These are phyloP conservation scores for Kentomonas sorsogonicus DNA, from an alignment of 208 protist genomes.

Conservation along the genomic window DNA sequence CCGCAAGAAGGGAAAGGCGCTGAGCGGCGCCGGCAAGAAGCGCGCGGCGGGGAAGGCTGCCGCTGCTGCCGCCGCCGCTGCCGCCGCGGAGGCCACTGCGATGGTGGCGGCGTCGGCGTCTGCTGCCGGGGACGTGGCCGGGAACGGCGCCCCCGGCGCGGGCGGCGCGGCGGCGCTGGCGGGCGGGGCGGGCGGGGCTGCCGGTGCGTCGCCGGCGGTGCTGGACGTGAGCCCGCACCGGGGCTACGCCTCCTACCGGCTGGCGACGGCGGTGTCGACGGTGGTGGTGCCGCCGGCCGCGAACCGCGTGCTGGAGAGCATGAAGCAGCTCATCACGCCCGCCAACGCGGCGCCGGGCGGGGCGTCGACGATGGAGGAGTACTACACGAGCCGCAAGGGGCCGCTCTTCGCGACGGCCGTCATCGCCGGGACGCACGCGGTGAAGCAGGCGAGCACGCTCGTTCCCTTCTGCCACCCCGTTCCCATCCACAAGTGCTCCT, in stretches of 20 bases:
- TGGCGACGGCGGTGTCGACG: slow-evolving; percentile 79
- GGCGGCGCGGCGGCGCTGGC: not conserved
- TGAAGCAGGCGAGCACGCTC: slow-evolving; percentile 88
- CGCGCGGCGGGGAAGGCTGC: not conserved
- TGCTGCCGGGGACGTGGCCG: not conserved
- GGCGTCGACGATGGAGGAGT: slow-evolving; percentile 70
- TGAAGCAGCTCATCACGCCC: slow-evolving; percentile 66
- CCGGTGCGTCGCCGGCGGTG: not conserved
- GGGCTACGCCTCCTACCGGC: slow-evolving; percentile 47
- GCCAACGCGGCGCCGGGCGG: slow-evolving; percentile 14
- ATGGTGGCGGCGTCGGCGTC: not conserved
- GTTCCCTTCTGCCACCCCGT: slow-evolving; percentile 95
- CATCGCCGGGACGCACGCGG: slow-evolving; percentile 91
- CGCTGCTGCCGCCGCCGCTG: not conserved
- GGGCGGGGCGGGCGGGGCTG: not conserved
- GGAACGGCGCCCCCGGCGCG: not conserved
- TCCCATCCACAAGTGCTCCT: slow-evolving; percentile 83
- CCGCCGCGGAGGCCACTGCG: not conserved
- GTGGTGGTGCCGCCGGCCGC: slow-evolving; percentile 67
- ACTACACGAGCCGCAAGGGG: slow-evolving; percentile 80
- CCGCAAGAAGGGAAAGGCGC: too few species aligned
- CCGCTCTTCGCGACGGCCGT: slow-evolving; percentile 84
- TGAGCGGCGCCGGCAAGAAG: not conserved
- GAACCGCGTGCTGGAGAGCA: slow-evolving; percentile 55
- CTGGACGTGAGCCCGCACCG: slow-evolving; percentile 20